Percentiles rank a stretch among this genome's conserved stretches.
Evolutionary conservation across 2,329 filamentous ascomycete genomes (phyloP).

Genomic region (Verticillium nubilum): DNA sequence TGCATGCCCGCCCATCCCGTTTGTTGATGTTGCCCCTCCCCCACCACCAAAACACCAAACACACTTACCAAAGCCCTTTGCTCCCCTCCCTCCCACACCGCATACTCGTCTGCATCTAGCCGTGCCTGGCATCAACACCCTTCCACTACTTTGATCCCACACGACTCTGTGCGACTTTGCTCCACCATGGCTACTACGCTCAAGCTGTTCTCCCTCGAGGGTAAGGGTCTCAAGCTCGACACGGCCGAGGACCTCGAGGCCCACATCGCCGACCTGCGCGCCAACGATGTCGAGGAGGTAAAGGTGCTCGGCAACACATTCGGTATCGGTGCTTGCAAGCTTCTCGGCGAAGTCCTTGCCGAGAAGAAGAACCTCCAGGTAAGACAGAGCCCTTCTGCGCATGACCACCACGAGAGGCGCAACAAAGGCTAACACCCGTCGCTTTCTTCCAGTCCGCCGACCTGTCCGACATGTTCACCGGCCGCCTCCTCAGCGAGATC

Average conservation of each 20-base stretch:
- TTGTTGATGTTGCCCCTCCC: constrained; percentile 4
- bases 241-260: constrained; percentile 80
- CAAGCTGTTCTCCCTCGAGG: constrained; percentile 84
- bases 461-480: constrained; percentile 96
- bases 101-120: not conserved
- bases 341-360: constrained; percentile 74
- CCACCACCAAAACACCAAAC: not conserved
- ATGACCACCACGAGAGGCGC: not conserved
- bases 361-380: constrained; percentile 80
- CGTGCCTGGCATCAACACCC: not conserved
- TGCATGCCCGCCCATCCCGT: not conserved
- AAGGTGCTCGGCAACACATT: constrained; percentile 86
- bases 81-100: not conserved
- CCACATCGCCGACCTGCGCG: constrained; percentile 70
- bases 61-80: not conserved
- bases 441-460: constrained; percentile 59
- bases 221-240: constrained; percentile 88
- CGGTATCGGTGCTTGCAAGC: constrained; percentile 81
- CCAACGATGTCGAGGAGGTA: constrained; percentile 78
- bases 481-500: constrained; percentile 87
- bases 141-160: not conserved
- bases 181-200: not conserved
- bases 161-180: constrained; percentile 3
- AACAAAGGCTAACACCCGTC: not conserved
- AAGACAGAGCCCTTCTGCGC: constrained; percentile 16